Evolutionary conservation across 257 asterid species (phyloP).

Genomic region (Solanum virginianum): DNA sequence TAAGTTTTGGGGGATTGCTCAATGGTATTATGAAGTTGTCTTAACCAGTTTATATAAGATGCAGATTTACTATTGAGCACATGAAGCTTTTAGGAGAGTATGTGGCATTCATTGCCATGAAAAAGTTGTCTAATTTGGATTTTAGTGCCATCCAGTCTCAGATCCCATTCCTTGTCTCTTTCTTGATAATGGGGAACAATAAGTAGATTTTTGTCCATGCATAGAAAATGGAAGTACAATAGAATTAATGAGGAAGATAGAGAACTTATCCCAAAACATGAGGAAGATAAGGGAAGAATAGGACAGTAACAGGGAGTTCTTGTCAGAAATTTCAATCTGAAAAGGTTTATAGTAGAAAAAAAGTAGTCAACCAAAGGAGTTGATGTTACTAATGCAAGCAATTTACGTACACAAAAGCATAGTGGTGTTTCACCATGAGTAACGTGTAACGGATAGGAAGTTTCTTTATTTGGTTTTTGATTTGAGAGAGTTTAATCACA

Average conservation of each 20-base stretch:
- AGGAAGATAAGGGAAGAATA: not conserved
- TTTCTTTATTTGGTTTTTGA: not conserved
- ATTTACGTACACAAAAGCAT: not conserved
- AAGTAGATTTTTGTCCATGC: not conserved
- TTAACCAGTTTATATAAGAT: not conserved
- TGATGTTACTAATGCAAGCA: not conserved
- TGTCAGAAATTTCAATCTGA: not conserved
- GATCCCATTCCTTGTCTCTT: not conserved
- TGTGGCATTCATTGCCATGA: not conserved
- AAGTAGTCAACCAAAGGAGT: not conserved
- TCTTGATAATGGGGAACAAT: not conserved
- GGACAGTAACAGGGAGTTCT: not conserved
- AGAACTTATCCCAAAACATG: not conserved
- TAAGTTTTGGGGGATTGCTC: not conserved
- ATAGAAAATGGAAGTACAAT: not conserved
- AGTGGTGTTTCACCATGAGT: not conserved
- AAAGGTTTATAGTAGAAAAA: not conserved
- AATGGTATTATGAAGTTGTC: not conserved
- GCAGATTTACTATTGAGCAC: not conserved
- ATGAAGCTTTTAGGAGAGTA: not conserved
- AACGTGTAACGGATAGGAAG: not conserved
- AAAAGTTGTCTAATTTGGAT: not conserved
- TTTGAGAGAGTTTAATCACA: not conserved
- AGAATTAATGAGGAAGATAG: not conserved
- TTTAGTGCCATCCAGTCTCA: not conserved